Conservation (phyloP, 495 filamentous ascomycete genomes). For the Talaromyces stipitatus region DNA sequence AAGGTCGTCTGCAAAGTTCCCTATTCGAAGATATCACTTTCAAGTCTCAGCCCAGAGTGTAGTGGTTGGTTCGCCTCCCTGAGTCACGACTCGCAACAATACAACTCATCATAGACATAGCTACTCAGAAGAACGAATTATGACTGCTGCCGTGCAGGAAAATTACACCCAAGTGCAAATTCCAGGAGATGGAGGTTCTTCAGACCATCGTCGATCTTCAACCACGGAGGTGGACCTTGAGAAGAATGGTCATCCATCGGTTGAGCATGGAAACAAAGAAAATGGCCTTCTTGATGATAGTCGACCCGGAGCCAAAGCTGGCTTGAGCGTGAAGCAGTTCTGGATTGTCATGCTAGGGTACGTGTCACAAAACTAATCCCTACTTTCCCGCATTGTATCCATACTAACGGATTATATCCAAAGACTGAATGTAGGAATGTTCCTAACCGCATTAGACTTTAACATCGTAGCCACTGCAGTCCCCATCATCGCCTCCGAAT, state of each 20-base stretch:
- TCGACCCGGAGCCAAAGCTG: neutral
- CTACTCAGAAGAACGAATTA: neutral
- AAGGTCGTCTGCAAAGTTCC: no score
- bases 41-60: no score
- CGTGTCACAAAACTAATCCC: neutral
- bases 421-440: neutral
- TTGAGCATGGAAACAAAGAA: neutral
- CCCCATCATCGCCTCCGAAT: conserved; percentile 38
- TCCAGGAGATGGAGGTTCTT: neutral
- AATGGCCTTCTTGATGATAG: neutral
- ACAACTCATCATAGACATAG: no score
- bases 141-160: neutral
- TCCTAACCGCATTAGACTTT: conserved; percentile 10
- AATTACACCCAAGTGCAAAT: neutral
- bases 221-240: neutral
- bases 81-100: no score
- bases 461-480: conserved; percentile 44
- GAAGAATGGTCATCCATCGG: neutral
- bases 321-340: neutral
- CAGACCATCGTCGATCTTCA: neutral
- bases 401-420: neutral
- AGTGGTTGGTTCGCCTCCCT: no score
- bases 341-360: conserved; percentile 3
- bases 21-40: no score
- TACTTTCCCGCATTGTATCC: neutral